Evolutionary conservation across 2,329 filamentous ascomycete species (phyloP).

Genomic region (Colletotrichum sp.): DNA sequence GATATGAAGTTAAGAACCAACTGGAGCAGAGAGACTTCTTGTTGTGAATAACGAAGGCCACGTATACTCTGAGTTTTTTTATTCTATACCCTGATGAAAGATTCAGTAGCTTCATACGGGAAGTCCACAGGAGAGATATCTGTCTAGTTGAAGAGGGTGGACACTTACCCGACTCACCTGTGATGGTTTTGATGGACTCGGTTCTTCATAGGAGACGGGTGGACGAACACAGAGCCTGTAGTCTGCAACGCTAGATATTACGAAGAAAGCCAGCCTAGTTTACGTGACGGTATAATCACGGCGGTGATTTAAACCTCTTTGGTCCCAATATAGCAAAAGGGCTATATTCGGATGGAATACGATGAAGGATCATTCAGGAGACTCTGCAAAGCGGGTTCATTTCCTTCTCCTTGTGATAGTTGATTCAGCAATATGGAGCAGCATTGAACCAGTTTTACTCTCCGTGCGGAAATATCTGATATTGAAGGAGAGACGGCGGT

Average conservation of each 20-base stretch:
- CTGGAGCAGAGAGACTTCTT: background rate
- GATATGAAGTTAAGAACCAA: background rate
- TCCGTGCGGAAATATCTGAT: background rate
- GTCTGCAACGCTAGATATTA: background rate
- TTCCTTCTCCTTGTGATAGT: background rate
- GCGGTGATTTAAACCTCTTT: background rate
- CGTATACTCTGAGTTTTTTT: background rate
- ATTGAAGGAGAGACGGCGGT: background rate
- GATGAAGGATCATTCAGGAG: background rate
- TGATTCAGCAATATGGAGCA: background rate
- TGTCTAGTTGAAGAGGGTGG: background rate
- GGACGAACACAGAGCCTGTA: background rate
- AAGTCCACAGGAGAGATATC: background rate
- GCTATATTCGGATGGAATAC: background rate
- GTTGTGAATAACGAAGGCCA: background rate
- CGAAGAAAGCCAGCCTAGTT: background rate
- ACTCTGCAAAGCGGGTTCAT: background rate
- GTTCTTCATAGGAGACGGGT: background rate
- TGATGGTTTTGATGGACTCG: background rate
- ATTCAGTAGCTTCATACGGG: background rate
- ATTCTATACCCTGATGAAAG: background rate
- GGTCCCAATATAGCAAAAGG: background rate
- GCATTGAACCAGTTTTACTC: accelerated
- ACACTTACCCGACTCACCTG: background rate
- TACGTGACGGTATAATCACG: background rate